Conservation (phyloP, 1,284 basidiomycete genomes). For the Sanghuangporus weigelae region DNA sequence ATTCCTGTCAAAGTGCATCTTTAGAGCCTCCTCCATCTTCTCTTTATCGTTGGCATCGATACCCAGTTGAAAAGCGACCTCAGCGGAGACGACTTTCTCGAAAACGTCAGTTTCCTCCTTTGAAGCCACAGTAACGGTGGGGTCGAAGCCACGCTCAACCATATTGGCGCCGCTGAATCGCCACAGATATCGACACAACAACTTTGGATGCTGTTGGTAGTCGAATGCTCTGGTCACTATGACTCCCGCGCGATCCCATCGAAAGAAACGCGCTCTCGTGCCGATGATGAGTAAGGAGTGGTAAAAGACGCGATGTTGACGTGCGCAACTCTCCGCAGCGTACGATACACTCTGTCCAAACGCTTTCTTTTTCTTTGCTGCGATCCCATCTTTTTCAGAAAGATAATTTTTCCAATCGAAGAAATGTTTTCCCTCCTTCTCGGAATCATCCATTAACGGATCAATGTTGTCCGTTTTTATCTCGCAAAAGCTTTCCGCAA, state of each 20-base stretch:
- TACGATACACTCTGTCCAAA: background rate
- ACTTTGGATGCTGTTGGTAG: background rate
- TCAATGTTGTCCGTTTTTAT: background rate
- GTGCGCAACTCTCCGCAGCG: background rate
- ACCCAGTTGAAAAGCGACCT: background rate
- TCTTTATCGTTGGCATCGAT: background rate
- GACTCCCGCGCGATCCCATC: slow-evolving; percentile 4
- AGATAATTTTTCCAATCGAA: background rate
- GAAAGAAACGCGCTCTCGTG: background rate
- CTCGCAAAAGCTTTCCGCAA: background rate
- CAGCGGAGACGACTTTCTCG: background rate
- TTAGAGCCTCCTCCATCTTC: background rate
- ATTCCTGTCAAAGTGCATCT: background rate
- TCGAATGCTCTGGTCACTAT: background rate
- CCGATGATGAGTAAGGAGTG: background rate
- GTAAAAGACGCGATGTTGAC: background rate
- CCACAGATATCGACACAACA: background rate
- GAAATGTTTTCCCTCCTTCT: background rate
- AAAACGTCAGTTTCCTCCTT: background rate
- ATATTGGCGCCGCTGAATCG: background rate
- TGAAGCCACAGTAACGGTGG: background rate
- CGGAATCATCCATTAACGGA: background rate
- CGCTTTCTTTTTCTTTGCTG: background rate
- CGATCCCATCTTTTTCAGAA: too few species aligned
- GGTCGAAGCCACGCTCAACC: background rate